Base-by-base conservation (phyloP, 192 early-diverging fungal species). In the Hyaloraphidium curvatum region DNA sequence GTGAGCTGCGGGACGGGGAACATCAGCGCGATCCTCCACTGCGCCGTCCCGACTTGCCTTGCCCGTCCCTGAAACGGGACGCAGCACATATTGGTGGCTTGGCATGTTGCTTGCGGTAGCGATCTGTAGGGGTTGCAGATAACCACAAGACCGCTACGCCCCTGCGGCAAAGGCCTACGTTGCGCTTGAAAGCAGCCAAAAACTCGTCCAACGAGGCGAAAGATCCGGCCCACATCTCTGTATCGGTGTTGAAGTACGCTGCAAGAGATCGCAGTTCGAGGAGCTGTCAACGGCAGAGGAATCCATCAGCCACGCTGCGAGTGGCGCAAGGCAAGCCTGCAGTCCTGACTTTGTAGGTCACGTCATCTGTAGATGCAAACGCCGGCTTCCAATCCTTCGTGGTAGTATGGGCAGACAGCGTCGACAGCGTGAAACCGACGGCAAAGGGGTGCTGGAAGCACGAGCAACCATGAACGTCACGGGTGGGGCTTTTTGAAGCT, bases 331-430 rank as follows among this genome's bases (percentile, higher is more conserved):
- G 29, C 2, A 28, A 17, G 13, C n/a, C 30, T 28, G 23, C 23
- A 22, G 23, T 30, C 22, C 25, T n/a, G n/a, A 95, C 74, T 75
- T 98, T 98, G 69, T 86, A 83, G 55, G 93, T 87, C 1, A 77
- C 66, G 53, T 70, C 83, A 14, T 77, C 69, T 29, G 50, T 83
- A 76, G 52, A 90, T 69, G n/a, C n/a, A 55, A 90, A 91, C 13
- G 79, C 76, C 35, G 77, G 73, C 7, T 77, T 64, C 88, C 91
- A 95, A 39, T 85, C 66, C 25, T 70, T 73, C 55, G 96, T 82
- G 9, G 89, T 90, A 2, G 92, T 91, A 13, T 87, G 78, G 1
- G 87, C 92, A 1, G 90, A 90, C 11, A 98, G 76, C 58, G 94
- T 87, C 19, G 73, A 71, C 9, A 98, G 65, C 0, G 91, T 94